A percentile compares a stretch with the other conserved stretches of the same genome.
phyloP scores from a whole-genome alignment of 2,329 filamentous ascomycete genomes.

The Fusarium drepaniforme region DNA sequence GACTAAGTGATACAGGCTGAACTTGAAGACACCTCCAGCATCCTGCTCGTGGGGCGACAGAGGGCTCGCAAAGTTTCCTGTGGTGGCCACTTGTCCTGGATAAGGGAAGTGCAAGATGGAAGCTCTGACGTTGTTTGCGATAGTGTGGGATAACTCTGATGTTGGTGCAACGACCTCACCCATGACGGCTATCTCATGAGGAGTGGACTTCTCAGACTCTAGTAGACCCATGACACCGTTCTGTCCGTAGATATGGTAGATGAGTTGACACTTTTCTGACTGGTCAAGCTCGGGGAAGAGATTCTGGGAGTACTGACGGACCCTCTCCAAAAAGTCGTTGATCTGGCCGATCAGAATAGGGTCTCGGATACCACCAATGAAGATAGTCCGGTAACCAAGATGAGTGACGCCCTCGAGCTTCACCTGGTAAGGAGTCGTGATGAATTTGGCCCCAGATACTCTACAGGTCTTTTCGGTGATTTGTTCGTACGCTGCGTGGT shows the following conservation, averaged over 20 bases:
- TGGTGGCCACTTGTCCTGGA: constrained; percentile 60
- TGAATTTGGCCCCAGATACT: constrained; percentile 55
- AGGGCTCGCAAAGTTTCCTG: constrained; percentile 59
- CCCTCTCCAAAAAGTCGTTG: constrained; percentile 48
- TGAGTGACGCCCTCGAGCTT: constrained; percentile 62
- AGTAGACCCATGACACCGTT: constrained; percentile 50
- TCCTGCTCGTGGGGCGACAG: constrained; percentile 40
- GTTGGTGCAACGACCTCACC: constrained; percentile 59
- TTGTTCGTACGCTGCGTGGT: constrained; percentile 56
- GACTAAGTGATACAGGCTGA: constrained; percentile 62
- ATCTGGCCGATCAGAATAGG: constrained; percentile 59
- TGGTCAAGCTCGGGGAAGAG: constrained; percentile 38
- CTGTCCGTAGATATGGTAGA: constrained; percentile 59
- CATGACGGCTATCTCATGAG: constrained; percentile 58
- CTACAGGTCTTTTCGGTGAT: constrained; percentile 49
- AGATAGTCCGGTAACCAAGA: constrained; percentile 58
- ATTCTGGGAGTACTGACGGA: constrained; percentile 42
- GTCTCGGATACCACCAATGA: constrained; percentile 59
- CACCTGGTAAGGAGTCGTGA: constrained; percentile 54
- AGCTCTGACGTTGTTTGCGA: constrained; percentile 56
- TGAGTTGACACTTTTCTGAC: constrained; percentile 51
- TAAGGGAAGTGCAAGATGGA: constrained; percentile 60
- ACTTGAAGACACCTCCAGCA: constrained; percentile 53
- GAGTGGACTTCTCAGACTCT: constrained; percentile 39
- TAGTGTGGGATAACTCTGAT: constrained; percentile 55